Conservation (phyloP, 2,329 filamentous ascomycete species). For the Fusarium torulosum region DNA sequence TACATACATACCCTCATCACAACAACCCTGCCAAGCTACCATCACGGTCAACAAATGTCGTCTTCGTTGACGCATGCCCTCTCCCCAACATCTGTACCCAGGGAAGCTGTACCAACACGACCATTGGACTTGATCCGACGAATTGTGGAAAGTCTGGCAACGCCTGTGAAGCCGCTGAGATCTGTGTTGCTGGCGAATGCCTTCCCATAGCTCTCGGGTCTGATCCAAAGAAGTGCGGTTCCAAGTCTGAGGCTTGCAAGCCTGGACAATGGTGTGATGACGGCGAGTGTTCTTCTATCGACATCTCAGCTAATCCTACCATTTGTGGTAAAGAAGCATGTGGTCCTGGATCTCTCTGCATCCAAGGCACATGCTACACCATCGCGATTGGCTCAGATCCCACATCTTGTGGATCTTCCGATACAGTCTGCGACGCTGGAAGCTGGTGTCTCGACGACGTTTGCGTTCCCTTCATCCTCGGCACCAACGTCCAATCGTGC, state of each 20-base stretch:
- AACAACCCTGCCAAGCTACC: background rate
- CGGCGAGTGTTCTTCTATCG: slow-evolving; percentile 25
- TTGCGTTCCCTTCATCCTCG: slow-evolving; percentile 35
- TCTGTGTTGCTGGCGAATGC: slow-evolving; percentile 31
- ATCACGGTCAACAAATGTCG: slow-evolving; percentile 4
- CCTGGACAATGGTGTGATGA: slow-evolving; percentile 32
- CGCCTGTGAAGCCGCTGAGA: slow-evolving; percentile 22
- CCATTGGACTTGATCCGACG: slow-evolving; percentile 33
- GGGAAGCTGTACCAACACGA: slow-evolving; percentile 28
- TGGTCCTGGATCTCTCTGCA: slow-evolving; percentile 25
- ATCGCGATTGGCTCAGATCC: slow-evolving; percentile 33
- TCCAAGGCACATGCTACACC: slow-evolving; percentile 26
- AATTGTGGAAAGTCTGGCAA: slow-evolving; percentile 26
- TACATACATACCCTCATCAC: slow-evolving; percentile 12
- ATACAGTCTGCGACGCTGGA: slow-evolving; percentile 28
- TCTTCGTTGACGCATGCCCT: slow-evolving; percentile 19
- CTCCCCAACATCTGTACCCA: slow-evolving; percentile 23
- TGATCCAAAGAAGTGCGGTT: slow-evolving; percentile 5
- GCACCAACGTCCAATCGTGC: slow-evolving; percentile 32
- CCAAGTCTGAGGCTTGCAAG: slow-evolving; percentile 1
- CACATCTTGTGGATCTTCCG: slow-evolving; percentile 15
- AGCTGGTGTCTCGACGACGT: slow-evolving; percentile 37
- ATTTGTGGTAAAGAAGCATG: slow-evolving; percentile 20
- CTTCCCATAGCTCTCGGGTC: slow-evolving; percentile 15
- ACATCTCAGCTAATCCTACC: slow-evolving; percentile 25